Base-by-base conservation (phyloP, 768 basidiomycete species). In the Boletus huronensis region DNA sequence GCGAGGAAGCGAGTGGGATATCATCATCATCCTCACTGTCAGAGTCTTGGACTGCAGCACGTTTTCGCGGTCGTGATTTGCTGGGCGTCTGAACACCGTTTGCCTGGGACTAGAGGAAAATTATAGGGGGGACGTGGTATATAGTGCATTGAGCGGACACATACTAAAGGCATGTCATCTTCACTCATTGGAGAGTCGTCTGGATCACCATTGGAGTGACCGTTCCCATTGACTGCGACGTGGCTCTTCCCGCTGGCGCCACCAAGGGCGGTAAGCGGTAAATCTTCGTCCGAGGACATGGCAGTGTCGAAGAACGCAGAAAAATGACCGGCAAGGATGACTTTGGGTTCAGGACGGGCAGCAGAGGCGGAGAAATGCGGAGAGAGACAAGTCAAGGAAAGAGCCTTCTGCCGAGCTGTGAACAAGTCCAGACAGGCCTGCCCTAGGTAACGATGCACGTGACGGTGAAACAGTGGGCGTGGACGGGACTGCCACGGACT, bases 1-100 rank as follows among this genome's bases (percentile, higher is more conserved):
- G 87, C 36, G 89, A 88, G 26, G 87, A 86, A 46, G 87, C 84
- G 36, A 89, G 78, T 49, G 87, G 87, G 17, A 74, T 75, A 52
- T 90, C 87, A 58, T 90, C 86, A 6, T 66, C 70, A 43, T 88
- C 87, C 56, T 83, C 86, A 28, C 84, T 87, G 48, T 83, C 79
- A 54, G 66, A 76, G 16, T 80, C 79, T 21, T 75, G 75, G 55
- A 77, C 77, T 26, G 73, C 67, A 25, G 75, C 86, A 65, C 85
- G 82, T 73, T 90, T 91, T 56, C 68, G 59, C 21, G 55, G 66
- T 51, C 57, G 65, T 40, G 70, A 60, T 53, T 62, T 71, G 17
- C 42, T 43, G 52, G 62, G 70, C 57, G 69, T 59, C 68, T 81
- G 79, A 28, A 77, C 72, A 57, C 74, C 78, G 50, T 75, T 76